Evolutionary conservation across 208 protist genomes (phyloP).

Genomic region (Angomonas ambiguus): DNA sequence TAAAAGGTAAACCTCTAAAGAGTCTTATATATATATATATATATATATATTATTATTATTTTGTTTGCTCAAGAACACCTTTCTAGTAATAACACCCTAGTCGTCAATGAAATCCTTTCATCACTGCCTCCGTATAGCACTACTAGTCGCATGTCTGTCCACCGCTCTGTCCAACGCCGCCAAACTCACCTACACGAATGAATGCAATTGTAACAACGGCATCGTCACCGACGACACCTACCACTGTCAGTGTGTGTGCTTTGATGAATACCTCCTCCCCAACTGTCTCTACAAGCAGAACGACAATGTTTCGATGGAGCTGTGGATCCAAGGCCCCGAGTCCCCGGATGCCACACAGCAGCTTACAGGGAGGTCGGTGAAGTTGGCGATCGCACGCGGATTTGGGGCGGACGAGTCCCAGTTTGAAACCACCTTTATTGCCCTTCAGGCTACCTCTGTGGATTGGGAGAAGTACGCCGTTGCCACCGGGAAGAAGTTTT

Average conservation of each 20-base stretch:
- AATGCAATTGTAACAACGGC: slow-evolving; percentile 36
- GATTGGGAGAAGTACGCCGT: background rate
- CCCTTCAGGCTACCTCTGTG: background rate
- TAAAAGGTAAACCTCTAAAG: no score
- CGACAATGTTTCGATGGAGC: slow-evolving; percentile 17
- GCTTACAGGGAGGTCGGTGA: background rate
- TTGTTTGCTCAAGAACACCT: no score
- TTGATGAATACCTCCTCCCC: slow-evolving; percentile 31
- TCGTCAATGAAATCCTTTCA: no score
- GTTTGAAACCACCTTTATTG: background rate
- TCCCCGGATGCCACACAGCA: background rate
- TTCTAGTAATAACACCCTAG: no score
- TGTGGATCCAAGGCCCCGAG: slow-evolving; percentile 16
- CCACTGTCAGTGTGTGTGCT: slow-evolving; percentile 29
- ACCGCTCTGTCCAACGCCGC: background rate
- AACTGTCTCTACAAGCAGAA: slow-evolving; percentile 38
- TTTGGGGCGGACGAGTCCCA: background rate
- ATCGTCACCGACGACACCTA: slow-evolving; percentile 9
- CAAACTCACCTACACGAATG: background rate
- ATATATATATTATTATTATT: slow-evolving; percentile 13
- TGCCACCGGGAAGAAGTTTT: background rate
- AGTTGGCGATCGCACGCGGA: background rate
- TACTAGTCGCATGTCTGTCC: no score
- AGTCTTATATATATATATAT: no score
- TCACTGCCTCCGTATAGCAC: background rate